A percentile compares a stretch with the other conserved stretches of the same genome.
phyloP scores from a whole-genome alignment of 805 yeast genomes.

The Saturnispora dispora region DNA sequence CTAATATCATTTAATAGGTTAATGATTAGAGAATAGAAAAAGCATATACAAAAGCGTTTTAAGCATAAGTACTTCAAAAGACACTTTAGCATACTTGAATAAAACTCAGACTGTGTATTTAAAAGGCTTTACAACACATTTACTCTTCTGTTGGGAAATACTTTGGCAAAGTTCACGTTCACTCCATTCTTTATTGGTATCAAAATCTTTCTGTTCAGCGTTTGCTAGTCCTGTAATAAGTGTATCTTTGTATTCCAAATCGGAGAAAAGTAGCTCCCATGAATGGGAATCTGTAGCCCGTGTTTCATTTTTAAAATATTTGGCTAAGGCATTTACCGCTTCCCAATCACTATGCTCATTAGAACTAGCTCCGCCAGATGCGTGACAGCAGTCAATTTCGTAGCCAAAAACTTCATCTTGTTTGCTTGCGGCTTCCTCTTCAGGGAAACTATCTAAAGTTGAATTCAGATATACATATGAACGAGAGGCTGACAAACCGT shows the following conservation, averaged over 20 bases:
- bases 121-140: not conserved
- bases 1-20: too few species aligned
- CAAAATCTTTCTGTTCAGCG: not conserved
- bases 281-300: not conserved
- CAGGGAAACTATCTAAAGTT: not conserved
- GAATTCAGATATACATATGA: not conserved
- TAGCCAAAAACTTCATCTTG: not conserved
- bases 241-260: too few species aligned
- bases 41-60: too few species aligned
- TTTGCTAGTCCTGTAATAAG: not conserved
- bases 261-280: not conserved
- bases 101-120: too few species aligned
- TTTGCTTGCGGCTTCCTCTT: not conserved
- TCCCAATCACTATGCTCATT: not conserved
- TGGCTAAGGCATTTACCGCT: not conserved
- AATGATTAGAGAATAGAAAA: too few species aligned
- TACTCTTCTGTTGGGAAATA: not conserved
- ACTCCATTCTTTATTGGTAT: not conserved
- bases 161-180: not conserved
- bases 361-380: not conserved
- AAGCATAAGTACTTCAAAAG: too few species aligned
- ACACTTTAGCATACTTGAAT: too few species aligned
- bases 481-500: not conserved
- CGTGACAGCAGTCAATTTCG: not conserved
- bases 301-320: not conserved